Base-by-base conservation (phyloP, 306 rosid species). In the Fragaria iinumae region DNA sequence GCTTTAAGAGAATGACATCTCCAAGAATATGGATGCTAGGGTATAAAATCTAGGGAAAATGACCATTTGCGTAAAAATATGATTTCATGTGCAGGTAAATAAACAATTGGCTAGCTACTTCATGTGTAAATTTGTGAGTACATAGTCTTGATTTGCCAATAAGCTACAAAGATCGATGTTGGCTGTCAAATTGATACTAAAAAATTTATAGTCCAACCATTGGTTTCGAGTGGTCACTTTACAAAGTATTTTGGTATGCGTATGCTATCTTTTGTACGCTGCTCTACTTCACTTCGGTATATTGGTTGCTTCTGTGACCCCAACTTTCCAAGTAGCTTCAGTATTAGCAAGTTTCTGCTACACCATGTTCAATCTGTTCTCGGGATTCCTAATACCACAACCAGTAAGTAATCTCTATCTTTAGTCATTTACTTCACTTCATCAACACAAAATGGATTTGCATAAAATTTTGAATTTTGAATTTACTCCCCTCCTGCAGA, bases 201-300 rank as follows among this genome's bases (percentile, higher is more conserved):
- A 17, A 50, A 50, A 13, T 48, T 11, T 48, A 14, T 13, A 48
- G 4, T 18, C 77, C 77, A 36, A 43, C 66, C 49, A 75, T 83
- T 68, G 43, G 36, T 52, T 83, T 78, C 73, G 41, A 83, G 0
- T 74, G 83, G 86, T 62, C 86, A 59, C 44, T 47, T 25, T 68
- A 69, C 68, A 82, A 82, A 78, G 69, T 44, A 23, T 62, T 52
- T 44, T 83, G 77, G 80, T 79, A 74, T 14, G 76, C 52, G 48
- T 78, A 74, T 45, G n/a, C 56, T 21, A 75, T 41, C 38, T 82
- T 78, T 25, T 73, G 67, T 16, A 68, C 73, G 17, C 16, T 82
- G 60, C 79, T 82, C 53, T 82, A 49, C 73, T 82, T 68, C 82
- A 74, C 38, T 21, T 82, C 10, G 82, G 85, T 12, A 43, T 78